phyloP scores from a whole-genome alignment of 2,329 filamentous ascomycete genomes.

The Diaporthe longicolla region DNA sequence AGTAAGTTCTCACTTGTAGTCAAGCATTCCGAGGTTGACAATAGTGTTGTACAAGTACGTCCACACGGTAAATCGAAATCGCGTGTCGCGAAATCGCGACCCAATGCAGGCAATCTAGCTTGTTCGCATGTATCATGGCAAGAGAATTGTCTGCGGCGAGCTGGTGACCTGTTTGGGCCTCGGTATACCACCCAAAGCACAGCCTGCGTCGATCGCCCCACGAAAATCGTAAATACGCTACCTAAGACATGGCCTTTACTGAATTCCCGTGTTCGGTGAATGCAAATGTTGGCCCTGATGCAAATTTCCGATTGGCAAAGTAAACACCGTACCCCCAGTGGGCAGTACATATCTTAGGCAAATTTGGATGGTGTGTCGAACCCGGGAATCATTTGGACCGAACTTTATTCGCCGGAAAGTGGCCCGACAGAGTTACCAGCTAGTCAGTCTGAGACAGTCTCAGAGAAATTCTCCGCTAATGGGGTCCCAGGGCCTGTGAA shows the following conservation, averaged over 20 bases:
- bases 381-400: neutral
- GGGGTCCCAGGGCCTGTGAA: neutral
- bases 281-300: neutral
- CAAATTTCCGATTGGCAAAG: neutral
- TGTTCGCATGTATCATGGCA: neutral
- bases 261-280: slow-evolving; percentile 1
- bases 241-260: neutral
- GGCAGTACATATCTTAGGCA: neutral
- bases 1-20: neutral
- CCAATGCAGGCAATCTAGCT: neutral
- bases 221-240: neutral
- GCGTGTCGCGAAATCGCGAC: neutral
- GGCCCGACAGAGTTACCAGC: neutral
- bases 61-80: neutral
- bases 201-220: neutral
- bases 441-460: neutral
- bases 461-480: neutral
- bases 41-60: neutral
- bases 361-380: neutral
- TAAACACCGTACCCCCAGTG: too few relatives aligned
- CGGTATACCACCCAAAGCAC: neutral
- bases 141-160: neutral
- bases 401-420: neutral
- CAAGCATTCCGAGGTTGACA: neutral
- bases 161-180: too few relatives aligned